Conservation (phyloP, 345 rosid genomes). For the Eucalyptus sp. region DNA sequence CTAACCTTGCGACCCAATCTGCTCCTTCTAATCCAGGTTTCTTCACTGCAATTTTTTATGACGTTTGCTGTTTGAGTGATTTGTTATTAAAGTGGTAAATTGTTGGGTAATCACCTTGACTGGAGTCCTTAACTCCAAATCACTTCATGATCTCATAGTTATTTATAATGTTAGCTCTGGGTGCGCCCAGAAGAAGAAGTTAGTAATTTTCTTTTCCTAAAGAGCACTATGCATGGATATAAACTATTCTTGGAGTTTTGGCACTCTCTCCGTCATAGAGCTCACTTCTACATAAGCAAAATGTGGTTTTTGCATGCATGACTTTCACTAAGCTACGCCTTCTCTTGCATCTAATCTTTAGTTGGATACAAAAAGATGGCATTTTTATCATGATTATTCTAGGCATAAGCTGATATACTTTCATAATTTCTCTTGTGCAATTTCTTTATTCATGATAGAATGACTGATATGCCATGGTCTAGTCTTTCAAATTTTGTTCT, state of each 20-base stretch:
- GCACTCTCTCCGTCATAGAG: not conserved
- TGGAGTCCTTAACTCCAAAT: not conserved
- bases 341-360: not conserved
- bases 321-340: not conserved
- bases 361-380: not conserved
- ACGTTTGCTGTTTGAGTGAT: not conserved
- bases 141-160: not conserved
- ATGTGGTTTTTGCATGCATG: not conserved
- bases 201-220: not conserved
- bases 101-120: not conserved
- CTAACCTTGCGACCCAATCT: conserved; percentile 25
- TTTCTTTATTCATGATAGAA: not conserved
- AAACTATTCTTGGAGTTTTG: not conserved
- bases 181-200: not conserved
- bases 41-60: not conserved
- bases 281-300: not conserved
- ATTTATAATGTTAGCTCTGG: not conserved
- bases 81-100: not conserved
- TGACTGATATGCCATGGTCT: not conserved
- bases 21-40: conserved; percentile 42
- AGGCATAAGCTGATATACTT: not conserved
- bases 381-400: not conserved
- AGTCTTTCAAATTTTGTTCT: not conserved
- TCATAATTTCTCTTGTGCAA: not conserved
- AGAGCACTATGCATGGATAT: not conserved